Conservation (phyloP, 306 rosid species). For the Gynostemma pentaphyllum region DNA sequence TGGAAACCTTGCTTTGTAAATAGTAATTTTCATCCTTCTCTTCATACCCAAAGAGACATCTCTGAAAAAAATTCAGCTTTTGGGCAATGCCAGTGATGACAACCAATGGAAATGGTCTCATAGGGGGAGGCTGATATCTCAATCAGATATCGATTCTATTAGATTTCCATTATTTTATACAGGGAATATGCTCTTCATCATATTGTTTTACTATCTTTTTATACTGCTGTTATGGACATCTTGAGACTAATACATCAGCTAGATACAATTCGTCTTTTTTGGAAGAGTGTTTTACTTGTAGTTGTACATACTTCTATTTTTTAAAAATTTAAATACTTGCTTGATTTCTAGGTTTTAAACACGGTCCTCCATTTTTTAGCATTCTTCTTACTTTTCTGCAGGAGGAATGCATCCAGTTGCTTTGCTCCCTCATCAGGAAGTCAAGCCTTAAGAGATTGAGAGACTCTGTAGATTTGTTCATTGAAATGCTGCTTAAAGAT, state of each 20-base stretch:
- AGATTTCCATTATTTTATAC: too few relatives aligned
- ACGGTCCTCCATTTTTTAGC: background rate
- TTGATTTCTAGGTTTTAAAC: background rate
- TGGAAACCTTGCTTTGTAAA: background rate
- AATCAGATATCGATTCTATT: background rate
- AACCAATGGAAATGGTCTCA: too few relatives aligned
- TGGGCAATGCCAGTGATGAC: too few relatives aligned
- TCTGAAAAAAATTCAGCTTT: too few relatives aligned
- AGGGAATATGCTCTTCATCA: too few relatives aligned
- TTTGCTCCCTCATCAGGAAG: constrained; percentile 35
- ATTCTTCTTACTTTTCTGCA: constrained; percentile 15
- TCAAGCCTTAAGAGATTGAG: constrained; percentile 54
- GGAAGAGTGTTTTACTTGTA: too few relatives aligned
- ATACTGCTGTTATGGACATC: background rate
- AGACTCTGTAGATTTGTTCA: constrained; percentile 32
- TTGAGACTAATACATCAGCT: background rate
- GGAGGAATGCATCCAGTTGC: constrained; percentile 23
- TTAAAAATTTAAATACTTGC: too few relatives aligned
- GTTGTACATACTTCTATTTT: too few relatives aligned
- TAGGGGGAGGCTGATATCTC: too few relatives aligned
- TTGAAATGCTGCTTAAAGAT: constrained; percentile 52
- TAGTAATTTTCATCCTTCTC: background rate
- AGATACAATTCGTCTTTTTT: too few relatives aligned
- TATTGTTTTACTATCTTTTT: too few relatives aligned
- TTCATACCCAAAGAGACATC: too few relatives aligned